Conservation (phyloP, 1,284 basidiomycete species). For the Phylloboletellus chloephorus region DNA sequence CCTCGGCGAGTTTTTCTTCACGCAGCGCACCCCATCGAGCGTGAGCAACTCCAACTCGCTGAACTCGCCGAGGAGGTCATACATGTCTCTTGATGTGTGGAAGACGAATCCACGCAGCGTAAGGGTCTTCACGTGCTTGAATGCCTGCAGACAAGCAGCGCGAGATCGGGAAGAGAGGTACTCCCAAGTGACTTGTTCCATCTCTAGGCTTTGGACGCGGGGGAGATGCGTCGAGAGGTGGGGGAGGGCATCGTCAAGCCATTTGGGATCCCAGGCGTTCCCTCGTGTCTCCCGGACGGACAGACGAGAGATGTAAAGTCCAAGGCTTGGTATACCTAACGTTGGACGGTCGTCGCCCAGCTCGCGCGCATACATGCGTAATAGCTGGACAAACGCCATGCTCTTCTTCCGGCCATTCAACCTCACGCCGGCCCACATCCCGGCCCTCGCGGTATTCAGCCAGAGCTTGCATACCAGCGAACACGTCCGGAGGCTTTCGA, state of each 20-base stretch:
- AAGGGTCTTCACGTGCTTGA: conserved; percentile 21
- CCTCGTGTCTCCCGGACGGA: conserved; percentile 31
- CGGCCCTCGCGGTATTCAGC: conserved; percentile 27
- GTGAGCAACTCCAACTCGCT: conserved; percentile 24
- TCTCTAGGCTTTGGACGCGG: conserved; percentile 21
- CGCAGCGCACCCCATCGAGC: conserved; percentile 28
- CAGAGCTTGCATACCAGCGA: conserved; percentile 33
- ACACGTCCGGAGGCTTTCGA: conserved; percentile 27
- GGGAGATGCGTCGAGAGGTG: conserved; percentile 18
- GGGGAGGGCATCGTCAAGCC: conserved; percentile 30
- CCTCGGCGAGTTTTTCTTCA: conserved; percentile 14
- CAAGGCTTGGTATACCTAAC: conserved; percentile 22
- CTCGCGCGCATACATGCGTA: conserved; percentile 15
- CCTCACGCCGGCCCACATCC: conserved; percentile 28
- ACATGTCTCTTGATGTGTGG: conserved; percentile 27
- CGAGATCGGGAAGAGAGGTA: conserved; percentile 29
- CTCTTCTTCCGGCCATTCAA: conserved; percentile 18
- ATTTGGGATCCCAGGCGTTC: conserved; percentile 31
- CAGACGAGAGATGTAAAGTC: conserved; percentile 21
- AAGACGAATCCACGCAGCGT: conserved; percentile 27
- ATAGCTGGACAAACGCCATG: conserved; percentile 17
- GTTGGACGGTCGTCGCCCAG: neutral
- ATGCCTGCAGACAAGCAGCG: conserved; percentile 23
- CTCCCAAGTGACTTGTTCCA: conserved; percentile 32
- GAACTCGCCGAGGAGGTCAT: conserved; percentile 26